Evolutionary conservation across 108 stramenopile species (phyloP), one percentile per base, ranked within the genome.

Genomic region (Epipyxis sp.): DNA sequence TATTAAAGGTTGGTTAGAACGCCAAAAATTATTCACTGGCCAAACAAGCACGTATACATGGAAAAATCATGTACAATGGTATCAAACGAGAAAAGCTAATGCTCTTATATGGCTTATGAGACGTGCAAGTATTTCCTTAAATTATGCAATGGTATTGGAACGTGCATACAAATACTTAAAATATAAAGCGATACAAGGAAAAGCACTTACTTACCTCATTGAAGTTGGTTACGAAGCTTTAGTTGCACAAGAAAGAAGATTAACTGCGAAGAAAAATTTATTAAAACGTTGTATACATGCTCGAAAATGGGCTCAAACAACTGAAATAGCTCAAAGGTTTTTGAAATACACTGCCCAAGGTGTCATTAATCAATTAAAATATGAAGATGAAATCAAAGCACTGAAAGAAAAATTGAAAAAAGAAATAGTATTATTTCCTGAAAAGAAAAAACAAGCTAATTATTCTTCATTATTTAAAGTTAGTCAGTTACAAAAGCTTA

Each of bases 41-140:
- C 13, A 65, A 6, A 37, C 27, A 32, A 32, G 30, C 6, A 74
- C 71, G 6, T 74, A 74, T 42, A 54, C 71, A 3, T 74, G 71
- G 71, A 74, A 74, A 42, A 74, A 74, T 37, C 71, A 74, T 57
- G 10, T 74, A 6, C 10, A 74, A 57, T 74, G 71, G 71, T 74
- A 74, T 57, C 44, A 57, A 57, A 27, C 6, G 42, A 37, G 71
- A 6, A 74, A 74, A 57, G 71, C 71, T 37, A 16, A 74, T 27
- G 71, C 71, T 37, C 34, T 74, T 13, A 74, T 74, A 30, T 74
- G 71, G 71, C 34, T 74, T 10, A 37, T 74, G 3, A 37, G 71
- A 27, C 44, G 71, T 13, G 71, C 71, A 39, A 74, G 25, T 42
- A 13, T 37, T 39, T 3, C 71, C 6, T 54, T 74, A 34, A 20